Evolutionary conservation across 1,284 basidiomycete species (phyloP), one percentile per base, ranked within the genome.

Genomic region (Thecaphora thlaspeos): DNA sequence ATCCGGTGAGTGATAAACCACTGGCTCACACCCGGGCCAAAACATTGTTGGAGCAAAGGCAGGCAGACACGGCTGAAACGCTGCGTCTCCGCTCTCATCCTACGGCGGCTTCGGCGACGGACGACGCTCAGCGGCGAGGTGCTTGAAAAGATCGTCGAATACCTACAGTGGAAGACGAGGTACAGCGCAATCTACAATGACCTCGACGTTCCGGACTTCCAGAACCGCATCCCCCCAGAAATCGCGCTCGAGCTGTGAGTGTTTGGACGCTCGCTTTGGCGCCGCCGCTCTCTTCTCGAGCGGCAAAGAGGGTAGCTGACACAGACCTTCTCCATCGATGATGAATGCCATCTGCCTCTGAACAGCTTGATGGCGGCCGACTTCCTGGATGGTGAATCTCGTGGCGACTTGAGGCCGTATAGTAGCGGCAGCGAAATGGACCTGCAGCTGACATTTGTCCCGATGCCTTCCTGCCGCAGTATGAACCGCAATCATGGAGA

Each of bases 91-190:
- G 22, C 30, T 43, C 21, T 40, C 41, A 55, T 34, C 51, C 17
- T 17, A 4, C 17, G 21, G 46, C 26, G 23, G 41, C 12, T 28
- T n/a, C 14, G 10, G 3, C 41, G 11, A 36, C 44, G 23, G 11
- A 42, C 26, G 18, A 34, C 61, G 34, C 38, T 17, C 68, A 89
- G 88, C 26, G 86, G 84, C 2, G 83, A 86, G 36, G 85, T 91
- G 23, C 84, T 89, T 2, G 88, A 91, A 76, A 90, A 89, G 71
- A 81, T 91, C 28, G 82, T 87, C 37, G 89, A 91, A 75, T 91
- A 89, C 72, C 85, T 91, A 78, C 80, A 83, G 48, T 90, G 88
- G 82, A 89, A 88, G 79, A 81, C 84, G 0, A 80, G 86, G 54
- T 88, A 89, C 73, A 83, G 85, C 51, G 81, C 81, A 15, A 80